phyloP scores from a whole-genome alignment of 2,329 filamentous ascomycete genomes.

The Emydomyces testavorans region DNA sequence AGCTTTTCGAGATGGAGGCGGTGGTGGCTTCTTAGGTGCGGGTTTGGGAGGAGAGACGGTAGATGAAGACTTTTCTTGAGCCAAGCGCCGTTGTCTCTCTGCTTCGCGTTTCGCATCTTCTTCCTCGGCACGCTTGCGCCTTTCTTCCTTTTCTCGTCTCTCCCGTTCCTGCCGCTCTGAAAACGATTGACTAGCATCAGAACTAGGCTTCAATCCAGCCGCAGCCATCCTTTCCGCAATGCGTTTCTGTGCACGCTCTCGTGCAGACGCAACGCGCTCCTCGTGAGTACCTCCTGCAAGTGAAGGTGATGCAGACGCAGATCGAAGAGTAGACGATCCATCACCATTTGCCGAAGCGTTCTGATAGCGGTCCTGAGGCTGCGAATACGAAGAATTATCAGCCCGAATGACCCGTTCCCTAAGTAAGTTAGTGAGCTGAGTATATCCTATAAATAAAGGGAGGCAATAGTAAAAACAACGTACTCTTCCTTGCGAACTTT shows the following conservation, averaged over 20 bases:
- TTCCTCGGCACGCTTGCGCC: slow-evolving; percentile 79
- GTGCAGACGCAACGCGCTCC: slow-evolving; percentile 89
- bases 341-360: slow-evolving; percentile 42
- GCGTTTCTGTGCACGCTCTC: slow-evolving; percentile 89
- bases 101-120: slow-evolving; percentile 82
- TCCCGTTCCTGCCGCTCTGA: slow-evolving; percentile 82
- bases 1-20: slow-evolving; percentile 61
- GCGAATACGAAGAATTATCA: slow-evolving; percentile 6
- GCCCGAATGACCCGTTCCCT: slow-evolving; percentile 6
- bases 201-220: slow-evolving; percentile 74
- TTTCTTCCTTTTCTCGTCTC: slow-evolving; percentile 72
- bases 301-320: slow-evolving; percentile 54
- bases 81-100: slow-evolving; percentile 71
- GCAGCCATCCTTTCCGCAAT: slow-evolving; percentile 95
- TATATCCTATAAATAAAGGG: not conserved
- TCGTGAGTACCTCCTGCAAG: slow-evolving; percentile 80
- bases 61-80: slow-evolving; percentile 59
- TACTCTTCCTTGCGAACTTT: slow-evolving; percentile 55
- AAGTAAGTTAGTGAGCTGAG: slow-evolving; percentile 11
- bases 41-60: slow-evolving; percentile 40
- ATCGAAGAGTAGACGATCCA: slow-evolving; percentile 37
- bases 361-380: slow-evolving; percentile 41
- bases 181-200: slow-evolving; percentile 66
- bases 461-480: slow-evolving; percentile 19
- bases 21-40: slow-evolving; percentile 53